A percentile compares a stretch with the other conserved stretches of the same genome.
Evolutionary conservation across 768 basidiomycete genomes (phyloP).

Genomic region (Russula sp.): DNA sequence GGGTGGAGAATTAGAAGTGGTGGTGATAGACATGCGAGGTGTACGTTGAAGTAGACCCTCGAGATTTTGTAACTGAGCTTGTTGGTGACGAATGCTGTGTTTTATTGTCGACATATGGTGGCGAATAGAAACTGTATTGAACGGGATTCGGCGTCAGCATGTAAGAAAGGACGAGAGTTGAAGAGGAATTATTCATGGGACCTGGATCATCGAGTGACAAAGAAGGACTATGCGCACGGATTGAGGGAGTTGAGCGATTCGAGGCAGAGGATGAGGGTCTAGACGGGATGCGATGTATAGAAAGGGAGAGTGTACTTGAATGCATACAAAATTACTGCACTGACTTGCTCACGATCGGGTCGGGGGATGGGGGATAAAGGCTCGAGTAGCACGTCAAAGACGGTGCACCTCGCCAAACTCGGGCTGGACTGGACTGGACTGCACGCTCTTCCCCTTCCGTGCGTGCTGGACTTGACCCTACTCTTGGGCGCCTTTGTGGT

Average conservation of each 20-base stretch:
- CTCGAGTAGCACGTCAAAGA: no score
- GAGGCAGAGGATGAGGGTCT: conserved; percentile 20
- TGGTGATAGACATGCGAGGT: conserved; percentile 51
- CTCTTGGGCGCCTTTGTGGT: conserved; percentile 7
- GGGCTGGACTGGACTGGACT: background rate
- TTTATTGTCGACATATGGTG: conserved; percentile 77
- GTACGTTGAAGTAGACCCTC: conserved; percentile 64
- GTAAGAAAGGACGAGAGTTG: no score
- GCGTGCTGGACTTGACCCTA: background rate
- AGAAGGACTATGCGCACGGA: conserved; percentile 20
- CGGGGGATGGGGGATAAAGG: no score
- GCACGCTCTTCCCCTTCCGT: background rate
- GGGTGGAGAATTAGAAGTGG: conserved; percentile 36
- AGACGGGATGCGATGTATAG: conserved; percentile 4
- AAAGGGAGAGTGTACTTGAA: background rate
- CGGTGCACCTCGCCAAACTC: background rate
- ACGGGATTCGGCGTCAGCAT: background rate
- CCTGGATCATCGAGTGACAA: conserved; percentile 21
- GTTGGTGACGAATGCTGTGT: conserved; percentile 78
- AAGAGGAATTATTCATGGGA: background rate
- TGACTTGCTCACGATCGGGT: no score
- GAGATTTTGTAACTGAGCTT: conserved; percentile 66
- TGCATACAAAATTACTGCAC: conserved; percentile 7
- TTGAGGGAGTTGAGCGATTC: conserved; percentile 10
- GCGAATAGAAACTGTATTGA: conserved; percentile 57